Percentiles rank a stretch among this genome's conserved stretches.
Conservation (phyloP, 2,329 filamentous ascomycete species). For the Exutisphaerella laricina region DNA sequence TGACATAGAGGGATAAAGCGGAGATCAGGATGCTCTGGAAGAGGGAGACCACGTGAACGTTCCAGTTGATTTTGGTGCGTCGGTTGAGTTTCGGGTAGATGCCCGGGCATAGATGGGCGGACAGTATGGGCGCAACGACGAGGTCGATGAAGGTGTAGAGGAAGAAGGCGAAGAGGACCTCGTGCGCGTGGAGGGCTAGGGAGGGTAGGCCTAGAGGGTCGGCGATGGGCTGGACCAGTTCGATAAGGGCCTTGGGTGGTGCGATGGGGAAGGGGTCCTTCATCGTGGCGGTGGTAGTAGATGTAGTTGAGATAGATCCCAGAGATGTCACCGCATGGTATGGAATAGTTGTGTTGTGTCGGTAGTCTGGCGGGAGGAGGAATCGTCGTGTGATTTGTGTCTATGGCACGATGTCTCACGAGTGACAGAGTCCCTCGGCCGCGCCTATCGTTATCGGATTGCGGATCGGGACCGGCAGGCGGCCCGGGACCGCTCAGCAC, state of each 20-base stretch:
- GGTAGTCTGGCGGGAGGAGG: background rate
- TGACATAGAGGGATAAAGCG: slow-evolving; percentile 65
- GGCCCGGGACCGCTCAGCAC: background rate
- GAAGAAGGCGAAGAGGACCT: slow-evolving; percentile 60
- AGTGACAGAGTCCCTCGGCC: background rate
- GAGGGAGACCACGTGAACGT: slow-evolving; percentile 80
- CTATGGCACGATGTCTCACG: background rate
- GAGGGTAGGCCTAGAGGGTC: slow-evolving; percentile 57
- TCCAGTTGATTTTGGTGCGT: slow-evolving; percentile 70
- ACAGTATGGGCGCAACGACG: slow-evolving; percentile 62
- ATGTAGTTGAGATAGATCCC: background rate
- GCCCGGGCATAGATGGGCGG: slow-evolving; percentile 55
- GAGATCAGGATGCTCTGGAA: slow-evolving; percentile 71
- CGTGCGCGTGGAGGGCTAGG: slow-evolving; percentile 71
- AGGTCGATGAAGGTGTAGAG: slow-evolving; percentile 65
- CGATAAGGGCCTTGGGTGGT: slow-evolving; percentile 52
- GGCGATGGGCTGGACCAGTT: slow-evolving; percentile 58
- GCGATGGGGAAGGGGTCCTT: slow-evolving; percentile 63
- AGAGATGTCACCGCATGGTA: slow-evolving; percentile 14
- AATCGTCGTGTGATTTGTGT: background rate
- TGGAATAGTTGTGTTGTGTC: background rate
- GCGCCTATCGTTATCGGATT: slow-evolving; percentile 8
- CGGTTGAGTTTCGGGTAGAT: slow-evolving; percentile 58
- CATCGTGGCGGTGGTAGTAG: slow-evolving; percentile 47
- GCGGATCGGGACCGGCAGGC: background rate